phyloP scores from a whole-genome alignment of 148 eudicot genomes.

The Camellia sinensis region DNA sequence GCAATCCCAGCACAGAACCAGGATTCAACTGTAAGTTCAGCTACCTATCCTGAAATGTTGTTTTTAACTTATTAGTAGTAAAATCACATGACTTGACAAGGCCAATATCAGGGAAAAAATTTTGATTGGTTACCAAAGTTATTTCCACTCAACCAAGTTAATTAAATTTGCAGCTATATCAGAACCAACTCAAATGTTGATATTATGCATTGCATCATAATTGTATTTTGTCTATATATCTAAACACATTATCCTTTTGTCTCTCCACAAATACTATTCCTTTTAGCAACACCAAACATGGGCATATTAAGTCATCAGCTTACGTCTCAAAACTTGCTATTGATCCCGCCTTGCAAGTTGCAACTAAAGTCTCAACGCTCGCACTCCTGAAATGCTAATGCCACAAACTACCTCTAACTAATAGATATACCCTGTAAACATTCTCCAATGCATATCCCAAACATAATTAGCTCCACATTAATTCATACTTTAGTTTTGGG shows the following conservation, averaged over 20 bases:
- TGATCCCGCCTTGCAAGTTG: background rate
- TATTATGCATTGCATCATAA: background rate
- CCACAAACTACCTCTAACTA: background rate
- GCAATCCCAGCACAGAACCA: background rate
- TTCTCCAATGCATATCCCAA: background rate
- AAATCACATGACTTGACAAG: background rate
- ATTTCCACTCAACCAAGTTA: background rate
- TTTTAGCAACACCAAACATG: background rate
- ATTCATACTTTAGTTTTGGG: background rate
- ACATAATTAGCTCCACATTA: background rate
- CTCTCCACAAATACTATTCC: background rate
- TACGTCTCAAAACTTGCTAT: background rate
- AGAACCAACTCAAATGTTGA: background rate
- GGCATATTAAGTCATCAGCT: background rate
- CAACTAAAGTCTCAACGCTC: background rate
- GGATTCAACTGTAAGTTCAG: background rate
- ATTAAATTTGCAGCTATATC: background rate
- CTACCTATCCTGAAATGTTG: background rate
- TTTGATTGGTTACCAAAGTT: background rate
- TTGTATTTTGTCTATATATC: background rate
- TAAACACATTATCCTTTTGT: background rate
- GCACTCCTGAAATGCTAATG: background rate
- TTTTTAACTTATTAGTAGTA: background rate
- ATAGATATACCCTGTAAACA: background rate
- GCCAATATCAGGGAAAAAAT: background rate